These are phyloP conservation scores for Handroanthus guayacan DNA, from an alignment of 257 asterid species.

Conservation along the genomic window DNA sequence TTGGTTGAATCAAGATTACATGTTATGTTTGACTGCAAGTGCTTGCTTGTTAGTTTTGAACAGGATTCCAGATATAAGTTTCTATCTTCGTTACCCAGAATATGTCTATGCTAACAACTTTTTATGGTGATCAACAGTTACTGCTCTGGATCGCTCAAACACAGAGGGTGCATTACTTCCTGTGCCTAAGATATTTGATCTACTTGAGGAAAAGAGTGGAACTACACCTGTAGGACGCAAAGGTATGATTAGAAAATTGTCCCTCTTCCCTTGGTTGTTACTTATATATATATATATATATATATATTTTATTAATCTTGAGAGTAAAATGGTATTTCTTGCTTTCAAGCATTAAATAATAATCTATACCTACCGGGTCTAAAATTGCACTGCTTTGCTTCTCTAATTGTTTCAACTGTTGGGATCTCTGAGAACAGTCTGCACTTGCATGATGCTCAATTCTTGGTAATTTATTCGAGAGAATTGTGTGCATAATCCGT, in stretches of 20 bases:
- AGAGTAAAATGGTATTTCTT: neutral
- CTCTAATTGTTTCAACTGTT: neutral
- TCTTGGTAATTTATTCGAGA: neutral
- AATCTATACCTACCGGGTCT: neutral
- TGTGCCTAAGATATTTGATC: constrained; percentile 64
- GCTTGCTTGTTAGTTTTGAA: neutral
- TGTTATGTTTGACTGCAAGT: neutral
- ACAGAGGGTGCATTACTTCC: constrained; percentile 84
- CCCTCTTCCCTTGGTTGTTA: neutral
- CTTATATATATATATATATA: too few species aligned
- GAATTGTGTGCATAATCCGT: constrained; percentile 1
- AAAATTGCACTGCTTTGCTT: neutral
- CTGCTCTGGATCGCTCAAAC: constrained; percentile 86
- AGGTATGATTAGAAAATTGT: constrained; percentile 55
- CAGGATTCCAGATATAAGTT: neutral
- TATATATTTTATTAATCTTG: constrained; percentile 10
- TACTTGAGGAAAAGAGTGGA: constrained; percentile 45
- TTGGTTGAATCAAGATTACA: neutral
- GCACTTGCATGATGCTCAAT: constrained; percentile 15
- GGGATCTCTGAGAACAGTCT: neutral
- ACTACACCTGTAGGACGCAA: constrained; percentile 43
- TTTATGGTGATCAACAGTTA: constrained; percentile 59
- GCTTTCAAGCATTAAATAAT: neutral
- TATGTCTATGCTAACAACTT: constrained; percentile 23
- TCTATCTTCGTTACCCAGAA: constrained; percentile 10